phyloP scores from a whole-genome alignment of 805 yeast genomes.

The Komagataella pseudopastoris region DNA sequence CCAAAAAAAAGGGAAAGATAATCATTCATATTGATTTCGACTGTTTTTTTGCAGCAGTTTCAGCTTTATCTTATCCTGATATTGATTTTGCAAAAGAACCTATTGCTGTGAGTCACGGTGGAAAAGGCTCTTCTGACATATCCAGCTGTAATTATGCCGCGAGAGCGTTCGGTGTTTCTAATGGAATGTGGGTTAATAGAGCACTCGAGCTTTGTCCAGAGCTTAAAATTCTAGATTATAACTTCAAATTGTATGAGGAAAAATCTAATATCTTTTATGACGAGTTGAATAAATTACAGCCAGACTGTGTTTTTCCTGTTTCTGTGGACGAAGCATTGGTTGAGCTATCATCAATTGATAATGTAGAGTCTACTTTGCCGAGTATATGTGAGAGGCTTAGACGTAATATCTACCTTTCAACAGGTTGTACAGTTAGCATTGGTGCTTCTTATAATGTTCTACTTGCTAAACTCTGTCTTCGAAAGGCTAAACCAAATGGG shows the following conservation, averaged over 20 bases:
- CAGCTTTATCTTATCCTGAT: conserved; percentile 45
- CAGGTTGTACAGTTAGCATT: conserved; percentile 61
- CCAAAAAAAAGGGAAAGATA: conserved; percentile 10
- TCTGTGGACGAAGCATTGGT: conserved; percentile 88
- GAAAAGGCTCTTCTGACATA: conserved; percentile 48
- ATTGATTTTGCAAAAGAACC: conserved; percentile 29
- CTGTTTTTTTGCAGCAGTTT: conserved; percentile 84
- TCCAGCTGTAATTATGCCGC: conserved; percentile 92
- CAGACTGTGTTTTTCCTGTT: conserved; percentile 57
- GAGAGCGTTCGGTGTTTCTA: conserved; percentile 58
- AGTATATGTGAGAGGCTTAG: conserved; percentile 21
- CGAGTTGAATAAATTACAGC: conserved; percentile 29
- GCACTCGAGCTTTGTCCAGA: conserved; percentile 55
- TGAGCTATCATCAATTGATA: conserved; percentile 30
- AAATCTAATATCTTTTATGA: conserved; percentile 55
- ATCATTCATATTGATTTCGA: conserved; percentile 86
- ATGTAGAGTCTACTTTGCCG: conserved; percentile 15
- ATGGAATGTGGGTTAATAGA: conserved; percentile 80
- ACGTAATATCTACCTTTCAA: conserved; percentile 22
- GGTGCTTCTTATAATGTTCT: conserved; percentile 70
- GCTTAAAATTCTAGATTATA: conserved; percentile 50
- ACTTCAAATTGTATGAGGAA: conserved; percentile 59
- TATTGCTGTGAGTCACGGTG: conserved; percentile 55
- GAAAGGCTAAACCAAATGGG: conserved; percentile 75
- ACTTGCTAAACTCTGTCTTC: conserved; percentile 62